Evolutionary conservation across 176 grass and related monocot species (phyloP).

Genomic region (Lolium perenne): DNA sequence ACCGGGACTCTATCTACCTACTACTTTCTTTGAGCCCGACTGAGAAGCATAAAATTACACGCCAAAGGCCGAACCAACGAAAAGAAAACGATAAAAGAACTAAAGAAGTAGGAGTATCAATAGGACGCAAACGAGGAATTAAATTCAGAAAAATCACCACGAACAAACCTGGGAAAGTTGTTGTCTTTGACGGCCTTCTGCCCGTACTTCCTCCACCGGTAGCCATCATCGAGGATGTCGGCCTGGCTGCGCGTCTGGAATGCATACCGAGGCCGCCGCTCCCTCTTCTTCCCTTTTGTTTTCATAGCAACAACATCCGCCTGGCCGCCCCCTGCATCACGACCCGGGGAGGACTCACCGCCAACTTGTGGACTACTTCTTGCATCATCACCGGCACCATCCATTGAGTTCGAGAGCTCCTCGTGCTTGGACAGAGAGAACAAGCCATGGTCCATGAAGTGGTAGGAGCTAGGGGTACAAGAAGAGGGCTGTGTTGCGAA

Average conservation of each 20-base stretch:
- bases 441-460: conserved; percentile 29
- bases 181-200: conserved; percentile 96
- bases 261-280: conserved; percentile 63
- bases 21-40: conserved; percentile 42
- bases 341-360: conserved; percentile 25
- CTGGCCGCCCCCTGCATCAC: not conserved
- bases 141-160: not conserved
- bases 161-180: conserved; percentile 72
- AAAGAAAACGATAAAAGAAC: not conserved
- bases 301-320: not conserved
- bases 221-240: conserved; percentile 91
- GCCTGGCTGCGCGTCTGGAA: conserved; percentile 95
- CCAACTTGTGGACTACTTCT: not conserved
- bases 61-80: conserved; percentile 11
- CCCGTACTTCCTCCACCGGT: conserved; percentile 95
- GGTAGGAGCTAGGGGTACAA: conserved; percentile 50
- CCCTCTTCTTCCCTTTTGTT: conserved; percentile 75
- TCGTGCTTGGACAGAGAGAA: conserved; percentile 48
- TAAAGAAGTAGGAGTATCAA: no score
- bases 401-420: conserved; percentile 38
- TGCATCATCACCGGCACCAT: not conserved
- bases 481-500: conserved; percentile 55
- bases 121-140: not conserved
- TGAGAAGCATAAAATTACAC: not conserved
- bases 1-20: conserved; percentile 61